Conservation (phyloP, 306 rosid species). For the Sphenostylis stenocarpa region DNA sequence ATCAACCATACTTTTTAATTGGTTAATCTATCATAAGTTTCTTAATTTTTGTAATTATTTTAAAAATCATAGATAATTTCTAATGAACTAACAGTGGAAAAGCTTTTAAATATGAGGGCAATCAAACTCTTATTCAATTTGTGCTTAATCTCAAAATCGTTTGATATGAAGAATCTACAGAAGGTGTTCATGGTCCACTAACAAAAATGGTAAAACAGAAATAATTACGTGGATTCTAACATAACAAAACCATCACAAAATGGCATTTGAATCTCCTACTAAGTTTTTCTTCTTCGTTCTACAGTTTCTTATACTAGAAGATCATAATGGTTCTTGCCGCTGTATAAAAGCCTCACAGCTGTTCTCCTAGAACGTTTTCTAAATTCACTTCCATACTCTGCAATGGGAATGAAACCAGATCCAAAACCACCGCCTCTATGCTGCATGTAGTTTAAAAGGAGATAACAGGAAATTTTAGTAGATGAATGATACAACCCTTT, state of each 20-base stretch:
- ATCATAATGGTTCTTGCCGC: conserved; percentile 92
- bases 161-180: not conserved
- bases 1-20: no score
- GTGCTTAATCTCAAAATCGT: not conserved
- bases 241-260: not conserved
- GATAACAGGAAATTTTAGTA: conserved; percentile 8
- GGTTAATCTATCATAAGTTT: no score
- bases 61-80: no score
- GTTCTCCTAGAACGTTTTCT: conserved; percentile 51
- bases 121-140: no score
- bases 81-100: no score
- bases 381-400: conserved; percentile 91
- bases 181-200: not conserved
- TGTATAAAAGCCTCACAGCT: conserved; percentile 74
- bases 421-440: conserved; percentile 66
- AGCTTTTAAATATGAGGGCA: no score
- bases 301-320: conserved; percentile 62
- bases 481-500: conserved; percentile 4
- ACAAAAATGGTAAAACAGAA: not conserved
- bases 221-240: not conserved
- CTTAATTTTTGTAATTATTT: no score
- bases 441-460: conserved; percentile 53
- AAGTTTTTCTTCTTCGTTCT: not conserved
- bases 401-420: conserved; percentile 82
- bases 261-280: conserved; percentile 9